These are phyloP conservation scores for Ophiocordyceps sinensis DNA, from an alignment of 2,329 filamentous ascomycete genomes.

Conservation along the genomic window DNA sequence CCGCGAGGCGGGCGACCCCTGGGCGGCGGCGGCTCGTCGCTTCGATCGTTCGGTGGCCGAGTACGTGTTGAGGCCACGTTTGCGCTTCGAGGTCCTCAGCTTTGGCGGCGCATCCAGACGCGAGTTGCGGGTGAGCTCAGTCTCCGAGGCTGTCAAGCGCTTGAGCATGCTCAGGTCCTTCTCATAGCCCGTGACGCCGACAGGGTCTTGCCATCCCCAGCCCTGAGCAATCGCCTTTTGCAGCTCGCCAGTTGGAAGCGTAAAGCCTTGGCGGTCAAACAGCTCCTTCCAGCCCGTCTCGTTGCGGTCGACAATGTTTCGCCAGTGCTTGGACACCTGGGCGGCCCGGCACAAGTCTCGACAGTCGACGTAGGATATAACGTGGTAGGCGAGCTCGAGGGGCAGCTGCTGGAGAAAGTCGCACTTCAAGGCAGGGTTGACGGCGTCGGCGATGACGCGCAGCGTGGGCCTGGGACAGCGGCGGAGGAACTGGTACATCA, in stretches of 20 bases:
- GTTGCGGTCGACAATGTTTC: constrained; percentile 77
- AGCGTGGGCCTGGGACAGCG: constrained; percentile 79
- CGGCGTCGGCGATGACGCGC: constrained; percentile 75
- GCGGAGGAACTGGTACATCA: constrained; percentile 91
- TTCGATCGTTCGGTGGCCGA: constrained; percentile 35
- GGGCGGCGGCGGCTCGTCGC: constrained; percentile 30
- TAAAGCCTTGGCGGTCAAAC: constrained; percentile 72
- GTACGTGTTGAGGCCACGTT: constrained; percentile 33
- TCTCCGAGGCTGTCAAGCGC: constrained; percentile 37
- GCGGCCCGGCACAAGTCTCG: constrained; percentile 79
- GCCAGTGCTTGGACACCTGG: constrained; percentile 90
- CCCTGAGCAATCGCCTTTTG: constrained; percentile 77
- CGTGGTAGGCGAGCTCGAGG: constrained; percentile 72
- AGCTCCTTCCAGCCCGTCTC: constrained; percentile 94
- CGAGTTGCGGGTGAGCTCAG: constrained; percentile 28
- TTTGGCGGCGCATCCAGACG: constrained; percentile 29
- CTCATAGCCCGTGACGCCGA: constrained; percentile 61
- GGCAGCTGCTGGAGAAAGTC: constrained; percentile 81
- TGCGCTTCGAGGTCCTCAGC: constrained; percentile 39
- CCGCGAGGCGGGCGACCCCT: constrained; percentile 27
- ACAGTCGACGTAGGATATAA: constrained; percentile 74
- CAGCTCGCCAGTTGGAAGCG: constrained; percentile 66
- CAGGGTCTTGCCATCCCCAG: constrained; percentile 94
- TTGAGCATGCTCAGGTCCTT: constrained; percentile 55
- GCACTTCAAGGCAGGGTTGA: constrained; percentile 88